Conservation (phyloP, 1,139 yeast species). For the Saccharomyces pastorianus region DNA sequence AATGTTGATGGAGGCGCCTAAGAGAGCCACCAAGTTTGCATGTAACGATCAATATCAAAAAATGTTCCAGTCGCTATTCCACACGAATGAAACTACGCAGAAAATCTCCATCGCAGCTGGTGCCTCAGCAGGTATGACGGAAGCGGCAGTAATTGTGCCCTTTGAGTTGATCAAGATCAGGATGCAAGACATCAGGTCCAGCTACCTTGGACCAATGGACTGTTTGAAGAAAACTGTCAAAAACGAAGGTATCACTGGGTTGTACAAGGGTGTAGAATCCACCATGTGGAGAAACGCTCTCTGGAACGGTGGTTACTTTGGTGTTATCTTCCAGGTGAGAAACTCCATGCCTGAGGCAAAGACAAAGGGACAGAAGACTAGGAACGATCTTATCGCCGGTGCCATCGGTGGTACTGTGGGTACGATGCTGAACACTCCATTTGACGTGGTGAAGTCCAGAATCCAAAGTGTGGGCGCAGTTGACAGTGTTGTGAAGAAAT, state of each 20-base stretch:
- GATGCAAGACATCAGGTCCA: slow-evolving; percentile 79
- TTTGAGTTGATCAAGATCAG: slow-evolving; percentile 82
- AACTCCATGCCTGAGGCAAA: slow-evolving; percentile 70
- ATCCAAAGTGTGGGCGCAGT: slow-evolving; percentile 56
- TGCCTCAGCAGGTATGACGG: slow-evolving; percentile 97
- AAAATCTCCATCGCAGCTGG: slow-evolving; percentile 85
- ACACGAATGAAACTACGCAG: slow-evolving; percentile 64
- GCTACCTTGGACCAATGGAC: slow-evolving; percentile 78
- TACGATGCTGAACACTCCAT: slow-evolving; percentile 88
- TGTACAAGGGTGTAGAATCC: slow-evolving; percentile 93
- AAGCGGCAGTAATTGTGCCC: slow-evolving; percentile 93
- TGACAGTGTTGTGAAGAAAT: slow-evolving; percentile 59
- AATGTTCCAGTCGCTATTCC: slow-evolving; percentile 66
- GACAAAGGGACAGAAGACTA: slow-evolving; percentile 59
- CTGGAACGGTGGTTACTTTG: slow-evolving; percentile 99
- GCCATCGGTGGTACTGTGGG: slow-evolving; percentile 95
- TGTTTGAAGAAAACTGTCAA: slow-evolving; percentile 66
- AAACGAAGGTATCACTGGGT: slow-evolving; percentile 70
- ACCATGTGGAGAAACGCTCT: slow-evolving; percentile 93
- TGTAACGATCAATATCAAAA: slow-evolving; percentile 97
- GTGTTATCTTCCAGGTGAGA: slow-evolving; percentile 85
- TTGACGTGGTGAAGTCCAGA: slow-evolving; percentile 95
- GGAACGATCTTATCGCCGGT: slow-evolving; percentile 86
- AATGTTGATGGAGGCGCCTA: slow-evolving; percentile 98
- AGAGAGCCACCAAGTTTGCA: slow-evolving; percentile 94